Conservation (phyloP, 805 yeast genomes). For the Ogataea pilisensis region DNA sequence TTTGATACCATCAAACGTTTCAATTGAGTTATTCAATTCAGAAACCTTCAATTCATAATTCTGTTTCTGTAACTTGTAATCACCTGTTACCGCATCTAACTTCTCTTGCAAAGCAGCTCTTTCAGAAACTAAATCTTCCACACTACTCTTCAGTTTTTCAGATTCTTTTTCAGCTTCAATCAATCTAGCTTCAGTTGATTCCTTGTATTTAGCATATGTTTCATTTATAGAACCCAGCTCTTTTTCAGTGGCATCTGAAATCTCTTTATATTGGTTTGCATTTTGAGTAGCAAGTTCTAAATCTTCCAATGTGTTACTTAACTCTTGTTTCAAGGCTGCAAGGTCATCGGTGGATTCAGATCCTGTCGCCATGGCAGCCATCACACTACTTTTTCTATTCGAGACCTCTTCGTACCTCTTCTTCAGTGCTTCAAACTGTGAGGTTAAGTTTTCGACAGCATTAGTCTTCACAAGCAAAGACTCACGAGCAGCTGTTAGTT, state of each 20-base stretch:
- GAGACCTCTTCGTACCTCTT: conserved; percentile 27
- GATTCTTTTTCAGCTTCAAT: conserved; percentile 7
- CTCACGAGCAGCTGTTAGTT: conserved; percentile 39
- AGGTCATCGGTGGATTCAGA: conserved; percentile 21
- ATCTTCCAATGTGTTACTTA: conserved; percentile 44
- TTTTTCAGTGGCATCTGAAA: conserved; percentile 64
- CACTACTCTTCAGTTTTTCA: conserved; percentile 11
- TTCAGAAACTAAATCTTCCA: conserved; percentile 10
- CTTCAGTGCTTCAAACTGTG: conserved; percentile 33
- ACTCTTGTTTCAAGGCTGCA: conserved; percentile 26
- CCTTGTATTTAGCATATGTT: conserved; percentile 47
- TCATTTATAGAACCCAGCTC: conserved; percentile 52
- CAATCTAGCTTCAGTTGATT: conserved; percentile 22
- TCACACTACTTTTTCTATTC: conserved; percentile 26
- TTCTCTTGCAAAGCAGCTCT: conserved; percentile 13
- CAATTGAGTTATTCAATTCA: conserved; percentile 22
- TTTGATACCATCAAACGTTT: conserved; percentile 23
- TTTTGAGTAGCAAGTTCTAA: conserved; percentile 54
- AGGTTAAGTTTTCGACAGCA: conserved; percentile 36
- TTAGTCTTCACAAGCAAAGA: conserved; percentile 39
- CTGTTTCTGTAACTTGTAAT: conserved; percentile 8
- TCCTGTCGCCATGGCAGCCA: conserved; percentile 24
- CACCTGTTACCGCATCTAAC: conserved; percentile 8
- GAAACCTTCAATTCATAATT: conserved; percentile 17
- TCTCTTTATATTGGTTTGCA: conserved; percentile 55